These are phyloP conservation scores for Combretum micranthum DNA, from an alignment of 345 rosid genomes.

Conservation along the genomic window DNA sequence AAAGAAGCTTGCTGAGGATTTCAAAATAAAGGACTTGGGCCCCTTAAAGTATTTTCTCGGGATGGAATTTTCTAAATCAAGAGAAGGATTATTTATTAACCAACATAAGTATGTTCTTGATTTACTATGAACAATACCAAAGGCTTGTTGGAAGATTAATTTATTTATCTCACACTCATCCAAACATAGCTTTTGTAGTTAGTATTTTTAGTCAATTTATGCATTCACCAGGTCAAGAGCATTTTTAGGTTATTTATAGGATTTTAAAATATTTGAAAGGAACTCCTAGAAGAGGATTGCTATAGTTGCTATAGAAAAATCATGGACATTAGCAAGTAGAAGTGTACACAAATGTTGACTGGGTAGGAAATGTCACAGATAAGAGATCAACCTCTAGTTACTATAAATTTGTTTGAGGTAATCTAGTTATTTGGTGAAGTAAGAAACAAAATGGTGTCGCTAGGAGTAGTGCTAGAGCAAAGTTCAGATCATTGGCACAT, in stretches of 20 bases:
- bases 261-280: background rate
- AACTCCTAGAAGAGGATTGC: background rate
- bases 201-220: background rate
- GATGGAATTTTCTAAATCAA: background rate
- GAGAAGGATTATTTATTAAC: background rate
- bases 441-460: no score
- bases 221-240: background rate
- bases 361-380: no score
- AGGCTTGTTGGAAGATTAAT: no score
- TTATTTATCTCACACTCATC: no score
- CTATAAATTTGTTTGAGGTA: no score
- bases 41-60: background rate
- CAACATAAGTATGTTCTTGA: background rate
- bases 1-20: background rate
- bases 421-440: no score
- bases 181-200: no score
- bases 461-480: no score
- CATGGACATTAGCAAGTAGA: background rate
- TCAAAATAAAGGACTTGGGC: background rate
- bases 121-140: no score
- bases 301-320: background rate
- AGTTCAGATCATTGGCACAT: background rate
- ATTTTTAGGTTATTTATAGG: background rate
- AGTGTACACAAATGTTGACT: no score
- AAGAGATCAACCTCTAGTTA: no score